Evolutionary conservation across 345 rosid species (phyloP).

Genomic region (Heritiera fomes): DNA sequence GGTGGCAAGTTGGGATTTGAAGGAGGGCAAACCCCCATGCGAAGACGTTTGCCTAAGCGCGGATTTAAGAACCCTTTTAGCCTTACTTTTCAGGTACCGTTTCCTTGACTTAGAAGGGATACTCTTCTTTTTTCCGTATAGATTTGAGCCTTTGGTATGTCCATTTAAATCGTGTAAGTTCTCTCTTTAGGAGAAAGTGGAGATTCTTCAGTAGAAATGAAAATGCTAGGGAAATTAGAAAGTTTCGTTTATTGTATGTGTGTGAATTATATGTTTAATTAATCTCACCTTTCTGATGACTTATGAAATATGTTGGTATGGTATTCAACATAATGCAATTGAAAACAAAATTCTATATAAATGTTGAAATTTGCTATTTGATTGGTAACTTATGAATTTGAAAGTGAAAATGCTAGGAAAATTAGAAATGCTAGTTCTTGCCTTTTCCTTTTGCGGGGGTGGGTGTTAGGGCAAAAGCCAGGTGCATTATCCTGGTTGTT

Average conservation of each 20-base stretch:
- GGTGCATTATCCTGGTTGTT: background rate
- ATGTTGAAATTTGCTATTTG: background rate
- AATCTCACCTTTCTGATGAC: background rate
- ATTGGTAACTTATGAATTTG: background rate
- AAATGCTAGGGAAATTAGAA: background rate
- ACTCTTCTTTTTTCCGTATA: background rate
- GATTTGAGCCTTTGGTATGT: background rate
- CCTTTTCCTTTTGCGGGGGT: background rate
- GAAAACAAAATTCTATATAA: background rate
- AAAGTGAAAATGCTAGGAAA: background rate
- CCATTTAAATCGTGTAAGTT: background rate
- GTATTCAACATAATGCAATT: background rate
- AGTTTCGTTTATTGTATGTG: background rate
- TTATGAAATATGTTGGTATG: background rate
- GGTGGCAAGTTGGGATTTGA: constrained; percentile 86
- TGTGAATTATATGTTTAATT: background rate
- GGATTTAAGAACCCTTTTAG: constrained; percentile 90
- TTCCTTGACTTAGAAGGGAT: background rate
- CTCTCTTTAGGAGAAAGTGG: background rate
- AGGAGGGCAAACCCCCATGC: constrained; percentile 96
- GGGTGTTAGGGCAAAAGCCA: background rate
- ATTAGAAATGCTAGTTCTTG: background rate
- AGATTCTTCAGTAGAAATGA: background rate
- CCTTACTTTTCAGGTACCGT: constrained; percentile 78
- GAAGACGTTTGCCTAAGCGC: constrained; percentile 87